Evolutionary conservation across 768 basidiomycete species (phyloP).

Genomic region (Russula sp.): DNA sequence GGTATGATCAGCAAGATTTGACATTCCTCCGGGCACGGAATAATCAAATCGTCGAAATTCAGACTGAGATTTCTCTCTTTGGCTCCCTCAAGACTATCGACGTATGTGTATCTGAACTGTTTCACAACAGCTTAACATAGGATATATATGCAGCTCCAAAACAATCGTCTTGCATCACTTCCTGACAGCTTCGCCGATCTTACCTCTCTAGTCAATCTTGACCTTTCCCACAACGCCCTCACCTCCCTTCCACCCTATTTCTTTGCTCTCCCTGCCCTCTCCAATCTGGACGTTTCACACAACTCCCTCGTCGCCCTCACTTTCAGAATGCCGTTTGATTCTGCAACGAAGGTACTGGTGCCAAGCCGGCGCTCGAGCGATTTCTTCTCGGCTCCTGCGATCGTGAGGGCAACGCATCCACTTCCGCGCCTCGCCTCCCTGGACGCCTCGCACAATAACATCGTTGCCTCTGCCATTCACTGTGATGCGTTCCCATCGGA

Average conservation of each 20-base stretch:
- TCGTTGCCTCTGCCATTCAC: conserved; percentile 52
- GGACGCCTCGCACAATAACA: conserved; percentile 61
- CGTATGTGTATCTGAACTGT: conserved; percentile 39
- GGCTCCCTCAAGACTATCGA: conserved; percentile 77
- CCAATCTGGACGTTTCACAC: conserved; percentile 63
- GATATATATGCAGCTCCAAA: conserved; percentile 50
- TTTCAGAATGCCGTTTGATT: conserved; percentile 52
- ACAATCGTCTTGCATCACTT: conserved; percentile 57
- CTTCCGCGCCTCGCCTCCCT: conserved; percentile 61
- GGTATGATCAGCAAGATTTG: conserved; percentile 82
- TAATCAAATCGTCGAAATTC: conserved; percentile 73
- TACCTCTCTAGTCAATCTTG: conserved; percentile 56
- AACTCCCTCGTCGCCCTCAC: conserved; percentile 58
- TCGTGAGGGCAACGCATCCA: conserved; percentile 56
- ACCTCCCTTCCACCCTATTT: conserved; percentile 55
- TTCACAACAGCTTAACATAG: conserved; percentile 6
- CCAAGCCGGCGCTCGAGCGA: conserved; percentile 37
- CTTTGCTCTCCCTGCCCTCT: conserved; percentile 63
- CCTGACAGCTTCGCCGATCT: conserved; percentile 67
- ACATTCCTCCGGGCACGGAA: conserved; percentile 71
- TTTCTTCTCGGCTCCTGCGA: conserved; percentile 54
- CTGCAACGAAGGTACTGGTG: conserved; percentile 23
- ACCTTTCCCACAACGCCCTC: conserved; percentile 70
- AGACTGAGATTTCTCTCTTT: conserved; percentile 78
- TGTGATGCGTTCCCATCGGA: conserved; percentile 42